A percentile compares a stretch with the other conserved stretches of the same genome.
These are phyloP conservation scores for Cladosporium sp. DNA, from an alignment of 2,329 filamentous ascomycete genomes.

Conservation along the genomic window DNA sequence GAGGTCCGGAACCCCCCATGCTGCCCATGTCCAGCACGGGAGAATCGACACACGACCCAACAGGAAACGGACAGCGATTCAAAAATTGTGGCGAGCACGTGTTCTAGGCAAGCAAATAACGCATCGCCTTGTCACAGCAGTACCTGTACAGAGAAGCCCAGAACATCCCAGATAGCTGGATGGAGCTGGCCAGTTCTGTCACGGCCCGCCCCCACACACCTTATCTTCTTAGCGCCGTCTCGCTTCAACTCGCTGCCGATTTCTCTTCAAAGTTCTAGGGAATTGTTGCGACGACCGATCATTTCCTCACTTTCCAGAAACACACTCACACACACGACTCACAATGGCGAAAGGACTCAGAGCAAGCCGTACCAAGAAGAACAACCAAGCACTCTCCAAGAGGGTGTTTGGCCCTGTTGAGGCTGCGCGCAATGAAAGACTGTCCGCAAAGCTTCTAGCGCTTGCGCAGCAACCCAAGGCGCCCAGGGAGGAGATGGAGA, in stretches of 20 bases:
- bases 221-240: conserved; percentile 9
- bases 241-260: conserved; percentile 9
- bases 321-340: conserved; percentile 31
- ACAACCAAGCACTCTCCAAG: conserved; percentile 76
- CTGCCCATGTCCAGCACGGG: neutral
- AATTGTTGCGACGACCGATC: conserved; percentile 2
- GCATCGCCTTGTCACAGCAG: neutral
- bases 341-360: conserved; percentile 86
- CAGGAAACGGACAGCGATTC: neutral
- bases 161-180: conserved; percentile 5
- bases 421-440: conserved; percentile 73
- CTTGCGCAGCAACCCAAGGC: conserved; percentile 75
- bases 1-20: neutral
- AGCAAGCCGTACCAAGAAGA: conserved; percentile 76
- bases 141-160: neutral
- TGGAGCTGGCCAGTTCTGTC: conserved; percentile 8
- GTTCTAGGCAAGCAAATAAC: neutral
- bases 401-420: conserved; percentile 84
- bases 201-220: conserved; percentile 16
- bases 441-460: conserved; percentile 83
- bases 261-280: conserved; percentile 18
- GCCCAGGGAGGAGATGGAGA: conserved; percentile 47
- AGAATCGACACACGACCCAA: neutral
- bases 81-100: neutral
- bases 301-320: neutral